phyloP scores from a whole-genome alignment of 805 yeast genomes.

The Naumovozyma castellii region DNA sequence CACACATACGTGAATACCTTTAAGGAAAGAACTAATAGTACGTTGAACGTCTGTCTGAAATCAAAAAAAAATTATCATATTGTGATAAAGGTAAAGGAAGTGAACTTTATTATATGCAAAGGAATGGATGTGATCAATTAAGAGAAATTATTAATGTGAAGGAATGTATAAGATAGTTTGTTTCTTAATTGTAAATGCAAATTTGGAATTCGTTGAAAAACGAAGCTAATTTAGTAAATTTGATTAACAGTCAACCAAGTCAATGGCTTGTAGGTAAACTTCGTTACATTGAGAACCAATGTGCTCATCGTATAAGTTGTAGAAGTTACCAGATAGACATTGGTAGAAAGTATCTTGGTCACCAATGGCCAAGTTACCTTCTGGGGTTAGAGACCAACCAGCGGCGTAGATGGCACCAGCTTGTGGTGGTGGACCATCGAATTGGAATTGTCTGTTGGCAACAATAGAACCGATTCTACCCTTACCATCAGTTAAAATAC shows the following conservation, averaged over 20 bases:
- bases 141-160: background rate
- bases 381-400: constrained; percentile 52
- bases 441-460: constrained; percentile 77
- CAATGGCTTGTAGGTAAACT: constrained; percentile 51
- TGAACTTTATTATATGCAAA: constrained; percentile 5
- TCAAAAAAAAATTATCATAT: no score
- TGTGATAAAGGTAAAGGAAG: no score
- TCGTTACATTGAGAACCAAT: constrained; percentile 54
- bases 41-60: no score
- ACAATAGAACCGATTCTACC: constrained; percentile 74
- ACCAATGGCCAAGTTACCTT: constrained; percentile 57
- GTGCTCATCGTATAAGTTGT: constrained; percentile 63
- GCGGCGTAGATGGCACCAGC: constrained; percentile 65
- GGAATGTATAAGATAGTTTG: background rate
- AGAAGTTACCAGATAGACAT: constrained; percentile 68
- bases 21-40: no score
- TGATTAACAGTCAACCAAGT: constrained; percentile 44
- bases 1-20: background rate
- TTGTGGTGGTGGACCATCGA: constrained; percentile 82
- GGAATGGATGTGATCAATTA: constrained; percentile 11
- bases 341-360: constrained; percentile 53
- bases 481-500: constrained; percentile 45
- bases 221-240: no score
- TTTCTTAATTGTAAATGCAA: background rate
- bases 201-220: no score